Percentiles rank a stretch among this genome's conserved stretches.
Evolutionary conservation across 441 rosid genomes (phyloP).

Genomic region (Manihot esculenta): DNA sequence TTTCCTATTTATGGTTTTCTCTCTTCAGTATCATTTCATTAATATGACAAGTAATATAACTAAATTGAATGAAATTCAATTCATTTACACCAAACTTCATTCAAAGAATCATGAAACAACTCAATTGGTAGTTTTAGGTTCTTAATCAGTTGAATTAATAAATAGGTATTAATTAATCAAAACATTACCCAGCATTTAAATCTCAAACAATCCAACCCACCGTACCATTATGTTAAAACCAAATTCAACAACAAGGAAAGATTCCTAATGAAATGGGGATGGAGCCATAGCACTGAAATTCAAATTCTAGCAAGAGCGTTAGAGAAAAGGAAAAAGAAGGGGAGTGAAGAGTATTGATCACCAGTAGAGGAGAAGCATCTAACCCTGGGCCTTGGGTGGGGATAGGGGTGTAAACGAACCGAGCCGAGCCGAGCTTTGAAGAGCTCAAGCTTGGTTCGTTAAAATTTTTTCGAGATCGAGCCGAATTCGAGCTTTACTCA

Average conservation of each 20-base stretch:
- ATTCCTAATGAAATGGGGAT: background rate
- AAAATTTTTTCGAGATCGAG: too few relatives aligned
- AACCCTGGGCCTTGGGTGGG: conserved; percentile 30
- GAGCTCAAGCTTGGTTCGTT: too few relatives aligned
- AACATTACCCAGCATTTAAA: background rate
- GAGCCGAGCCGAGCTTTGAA: too few relatives aligned
- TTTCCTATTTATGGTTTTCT: background rate
- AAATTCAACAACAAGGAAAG: background rate
- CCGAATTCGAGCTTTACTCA: too few relatives aligned
- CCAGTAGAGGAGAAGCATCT: conserved; percentile 43
- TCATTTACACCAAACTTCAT: background rate
- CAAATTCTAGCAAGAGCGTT: conserved; percentile 1
- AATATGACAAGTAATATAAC: background rate
- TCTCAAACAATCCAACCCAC: conserved; percentile 11
- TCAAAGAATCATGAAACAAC: background rate
- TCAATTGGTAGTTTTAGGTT: background rate
- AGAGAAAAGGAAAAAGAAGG: background rate
- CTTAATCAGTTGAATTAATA: background rate
- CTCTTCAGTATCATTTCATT: background rate
- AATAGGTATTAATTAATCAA: background rate
- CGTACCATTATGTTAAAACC: background rate
- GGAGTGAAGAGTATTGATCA: background rate
- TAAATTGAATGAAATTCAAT: background rate
- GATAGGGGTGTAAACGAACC: too few relatives aligned
- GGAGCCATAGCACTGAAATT: background rate